Base-by-base conservation (phyloP, 768 basidiomycete genomes). In the Auricularia cornea region DNA sequence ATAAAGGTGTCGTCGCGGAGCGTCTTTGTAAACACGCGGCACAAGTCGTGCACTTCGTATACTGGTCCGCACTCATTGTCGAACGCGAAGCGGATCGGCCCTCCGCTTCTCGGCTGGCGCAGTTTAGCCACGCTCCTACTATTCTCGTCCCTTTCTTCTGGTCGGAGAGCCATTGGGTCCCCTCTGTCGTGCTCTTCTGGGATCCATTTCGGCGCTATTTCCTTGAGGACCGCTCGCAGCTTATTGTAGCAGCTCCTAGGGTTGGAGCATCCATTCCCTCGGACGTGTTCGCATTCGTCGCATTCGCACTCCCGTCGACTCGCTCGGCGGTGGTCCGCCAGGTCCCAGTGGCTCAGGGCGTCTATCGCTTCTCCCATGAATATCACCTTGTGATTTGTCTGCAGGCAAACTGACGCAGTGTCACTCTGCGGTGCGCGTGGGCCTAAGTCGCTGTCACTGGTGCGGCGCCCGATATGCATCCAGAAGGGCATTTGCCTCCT, bases 311-410 rank as follows among this genome's bases (percentile, higher is more conserved):
- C 8, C 5, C 18, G 18, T 23, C 44, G 5, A 5, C 44, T 20
- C 18, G 16, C 6, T 12, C 11, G 5, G 16, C 44, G 4, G 18
- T 23, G 44, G 8, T 23, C 16, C 18, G 23, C 44, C 44, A 48
- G 16, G 18, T 23, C 44, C 18, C 44, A 48, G 23, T 48, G 44
- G 79, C 69, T 0, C 78, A 65, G 33, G 74, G 44, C 44, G 44
- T 48, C 44, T 23, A 48, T 10, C 44, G 44, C 44, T 5, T 48
- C 44, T 10, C 44, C 44, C 10, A 18, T 48, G 3, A 5, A 48
- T 18, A 35, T 48, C 5, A 48, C 18, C 23, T 20, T 23, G 44
- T 48, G 44, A 12, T 10, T 48, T 48, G 44, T 12, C 18, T 48
- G 16, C 18, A 48, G 44, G 44, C 44, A 48, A 12, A 12, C 20